These are phyloP conservation scores for Amesomyces nigricolor DNA, from an alignment of 2,329 filamentous ascomycete species.

Conservation along the genomic window DNA sequence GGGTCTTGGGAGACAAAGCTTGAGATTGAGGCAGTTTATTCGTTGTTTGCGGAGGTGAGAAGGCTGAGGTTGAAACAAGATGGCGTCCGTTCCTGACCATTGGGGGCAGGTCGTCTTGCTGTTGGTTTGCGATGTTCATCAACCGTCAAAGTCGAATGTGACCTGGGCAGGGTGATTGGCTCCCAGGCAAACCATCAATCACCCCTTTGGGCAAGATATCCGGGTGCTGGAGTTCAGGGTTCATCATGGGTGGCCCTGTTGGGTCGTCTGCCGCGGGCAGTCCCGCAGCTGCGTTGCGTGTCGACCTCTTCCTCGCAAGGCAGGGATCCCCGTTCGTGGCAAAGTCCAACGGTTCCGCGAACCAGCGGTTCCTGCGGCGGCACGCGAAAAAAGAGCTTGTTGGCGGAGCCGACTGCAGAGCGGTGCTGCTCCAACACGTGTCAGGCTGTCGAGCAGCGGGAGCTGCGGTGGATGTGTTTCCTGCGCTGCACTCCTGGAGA, in stretches of 20 bases:
- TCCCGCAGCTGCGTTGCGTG: no score
- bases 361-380: not conserved
- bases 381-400: not conserved
- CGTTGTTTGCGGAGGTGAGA: not conserved
- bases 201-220: no score
- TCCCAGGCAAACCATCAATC: no score
- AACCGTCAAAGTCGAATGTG: not conserved
- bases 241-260: not conserved
- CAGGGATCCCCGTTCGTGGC: no score
- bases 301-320: no score
- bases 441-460: constrained; percentile 17
- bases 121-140: not conserved
- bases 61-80: not conserved
- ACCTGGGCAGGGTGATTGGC: no score
- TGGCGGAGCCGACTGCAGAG: constrained; percentile 3
- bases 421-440: constrained; percentile 21
- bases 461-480: not conserved
- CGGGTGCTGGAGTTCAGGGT: no score
- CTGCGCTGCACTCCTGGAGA: not conserved
- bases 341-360: not conserved
- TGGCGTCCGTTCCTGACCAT: not conserved
- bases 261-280: no score
- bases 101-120: not conserved
- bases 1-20: not conserved
- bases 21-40: not conserved